These are phyloP conservation scores for Dactylorhiza incarnata DNA, from an alignment of 106 monocot species.

Conservation along the genomic window DNA sequence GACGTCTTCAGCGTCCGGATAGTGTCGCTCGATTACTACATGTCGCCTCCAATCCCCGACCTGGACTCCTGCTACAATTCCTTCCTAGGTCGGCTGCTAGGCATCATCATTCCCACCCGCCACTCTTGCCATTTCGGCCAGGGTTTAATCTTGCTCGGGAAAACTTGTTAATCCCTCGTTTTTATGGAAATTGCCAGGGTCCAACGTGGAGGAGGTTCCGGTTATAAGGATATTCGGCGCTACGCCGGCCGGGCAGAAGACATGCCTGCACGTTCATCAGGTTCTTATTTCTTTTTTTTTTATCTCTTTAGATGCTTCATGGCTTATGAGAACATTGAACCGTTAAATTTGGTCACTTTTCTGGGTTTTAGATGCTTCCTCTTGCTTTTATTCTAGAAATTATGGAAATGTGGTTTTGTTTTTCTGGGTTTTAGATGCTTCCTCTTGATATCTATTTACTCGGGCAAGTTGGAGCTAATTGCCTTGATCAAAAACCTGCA, in stretches of 20 bases:
- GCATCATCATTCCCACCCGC: neutral
- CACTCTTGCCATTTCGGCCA: neutral
- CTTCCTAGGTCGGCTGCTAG: conserved; percentile 44
- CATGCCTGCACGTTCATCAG: conserved; percentile 88
- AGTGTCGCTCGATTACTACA: conserved; percentile 93
- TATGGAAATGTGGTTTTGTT: too few species aligned
- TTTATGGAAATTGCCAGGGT: conserved; percentile 27
- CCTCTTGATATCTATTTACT: neutral
- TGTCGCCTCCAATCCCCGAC: conserved; percentile 72
- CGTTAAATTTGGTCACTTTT: neutral
- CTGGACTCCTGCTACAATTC: conserved; percentile 63
- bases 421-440: too few species aligned
- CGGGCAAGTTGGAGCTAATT: neutral
- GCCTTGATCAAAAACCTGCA: neutral
- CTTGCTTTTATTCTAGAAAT: too few species aligned
- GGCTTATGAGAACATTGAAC: neutral
- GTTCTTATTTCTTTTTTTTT: conserved; percentile 22
- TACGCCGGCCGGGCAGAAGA: conserved; percentile 84
- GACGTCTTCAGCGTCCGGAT: conserved; percentile 65
- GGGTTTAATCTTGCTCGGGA: neutral
- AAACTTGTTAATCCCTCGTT: neutral
- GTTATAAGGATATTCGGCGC: conserved; percentile 85
- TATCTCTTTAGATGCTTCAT: neutral
- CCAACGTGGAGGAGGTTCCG: conserved; percentile 68
- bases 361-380: too few species aligned